Evolutionary conservation across 768 basidiomycete genomes (phyloP).

Genomic region (Tubosaeta sp.): DNA sequence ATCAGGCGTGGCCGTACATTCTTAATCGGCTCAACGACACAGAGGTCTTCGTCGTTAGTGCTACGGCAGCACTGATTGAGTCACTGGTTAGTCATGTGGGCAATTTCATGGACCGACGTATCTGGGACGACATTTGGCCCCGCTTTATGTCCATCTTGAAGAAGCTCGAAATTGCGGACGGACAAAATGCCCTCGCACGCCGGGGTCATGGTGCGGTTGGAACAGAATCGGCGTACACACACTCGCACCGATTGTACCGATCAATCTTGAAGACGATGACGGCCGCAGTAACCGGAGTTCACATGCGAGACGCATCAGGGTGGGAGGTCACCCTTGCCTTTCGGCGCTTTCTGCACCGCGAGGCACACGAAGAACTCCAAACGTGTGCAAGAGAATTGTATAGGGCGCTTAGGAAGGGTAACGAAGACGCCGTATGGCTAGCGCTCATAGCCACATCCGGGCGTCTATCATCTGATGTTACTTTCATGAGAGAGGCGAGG

Average conservation of each 20-base stretch:
- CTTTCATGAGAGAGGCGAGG: conserved; percentile 48
- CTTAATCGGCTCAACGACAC: conserved; percentile 73
- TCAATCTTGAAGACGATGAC: conserved; percentile 73
- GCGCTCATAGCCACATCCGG: conserved; percentile 55
- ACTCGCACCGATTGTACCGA: conserved; percentile 76
- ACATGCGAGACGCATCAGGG: conserved; percentile 60
- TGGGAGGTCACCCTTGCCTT: conserved; percentile 83
- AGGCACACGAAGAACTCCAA: conserved; percentile 74
- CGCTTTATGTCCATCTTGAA: conserved; percentile 60
- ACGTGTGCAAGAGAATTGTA: conserved; percentile 62
- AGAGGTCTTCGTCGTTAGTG: conserved; percentile 76
- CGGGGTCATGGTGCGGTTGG: conserved; percentile 49
- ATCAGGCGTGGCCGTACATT: conserved; percentile 93
- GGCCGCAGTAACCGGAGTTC: conserved; percentile 60
- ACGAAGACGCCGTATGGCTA: conserved; percentile 85
- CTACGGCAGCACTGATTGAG: conserved; percentile 72
- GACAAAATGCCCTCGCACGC: conserved; percentile 60
- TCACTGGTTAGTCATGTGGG: conserved; percentile 67
- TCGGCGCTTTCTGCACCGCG: conserved; percentile 67
- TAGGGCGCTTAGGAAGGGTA: conserved; percentile 49
- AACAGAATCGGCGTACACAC: conserved; percentile 70
- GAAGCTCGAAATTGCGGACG: conserved; percentile 59
- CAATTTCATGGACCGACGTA: conserved; percentile 76
- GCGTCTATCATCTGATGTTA: conserved; percentile 36
- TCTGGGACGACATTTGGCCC: conserved; percentile 96